Conservation (phyloP, 345 rosid species). For the Aegle marmelos region DNA sequence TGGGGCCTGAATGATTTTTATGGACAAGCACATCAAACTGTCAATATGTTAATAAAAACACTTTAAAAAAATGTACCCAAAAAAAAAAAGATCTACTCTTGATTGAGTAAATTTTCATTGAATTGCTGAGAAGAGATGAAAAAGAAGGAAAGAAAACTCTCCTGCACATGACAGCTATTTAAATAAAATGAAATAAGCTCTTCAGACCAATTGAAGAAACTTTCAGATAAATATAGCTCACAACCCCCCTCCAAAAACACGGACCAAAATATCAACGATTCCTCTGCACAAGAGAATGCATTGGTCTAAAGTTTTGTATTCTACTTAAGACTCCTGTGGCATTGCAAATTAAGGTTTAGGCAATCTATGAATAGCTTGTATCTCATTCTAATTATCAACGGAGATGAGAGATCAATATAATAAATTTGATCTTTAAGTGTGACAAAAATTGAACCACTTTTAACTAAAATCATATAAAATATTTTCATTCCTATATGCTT, state of each 20-base stretch:
- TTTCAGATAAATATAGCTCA: background rate
- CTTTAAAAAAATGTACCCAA: background rate
- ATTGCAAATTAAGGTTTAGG: background rate
- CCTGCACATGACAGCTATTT: background rate
- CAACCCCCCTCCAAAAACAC: background rate
- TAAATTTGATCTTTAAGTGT: background rate
- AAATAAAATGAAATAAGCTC: background rate
- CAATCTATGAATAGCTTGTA: background rate
- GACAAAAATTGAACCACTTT: background rate
- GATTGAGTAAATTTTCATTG: background rate
- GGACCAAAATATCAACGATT: background rate
- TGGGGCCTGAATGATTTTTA: slow-evolving; percentile 55
- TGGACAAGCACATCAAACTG: background rate
- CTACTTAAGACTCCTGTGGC: background rate
- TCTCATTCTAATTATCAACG: background rate
- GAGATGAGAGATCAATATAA: background rate
- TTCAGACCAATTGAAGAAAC: background rate
- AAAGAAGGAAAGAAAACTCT: background rate
- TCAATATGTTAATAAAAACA: background rate
- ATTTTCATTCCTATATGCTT: background rate
- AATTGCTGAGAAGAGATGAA: background rate
- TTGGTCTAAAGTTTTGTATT: background rate
- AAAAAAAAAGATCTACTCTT: background rate
- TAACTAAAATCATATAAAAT: slow-evolving; percentile 1
- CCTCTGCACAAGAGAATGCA: background rate